Evolutionary conservation across 805 yeast species (phyloP).

Genomic region (Brettanomyces bruxellensis): DNA sequence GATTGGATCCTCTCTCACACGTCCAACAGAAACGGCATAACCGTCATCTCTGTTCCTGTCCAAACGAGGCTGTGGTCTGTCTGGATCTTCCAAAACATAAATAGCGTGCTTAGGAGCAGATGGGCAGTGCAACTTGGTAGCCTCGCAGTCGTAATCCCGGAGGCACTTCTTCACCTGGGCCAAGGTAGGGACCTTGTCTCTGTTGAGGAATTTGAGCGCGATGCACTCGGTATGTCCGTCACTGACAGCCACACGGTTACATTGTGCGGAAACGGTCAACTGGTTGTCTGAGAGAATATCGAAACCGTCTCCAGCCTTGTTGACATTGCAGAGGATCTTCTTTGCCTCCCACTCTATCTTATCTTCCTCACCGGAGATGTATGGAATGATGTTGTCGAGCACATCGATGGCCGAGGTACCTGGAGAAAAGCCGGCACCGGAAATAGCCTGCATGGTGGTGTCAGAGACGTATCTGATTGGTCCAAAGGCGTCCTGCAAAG

Average conservation of each 20-base stretch:
- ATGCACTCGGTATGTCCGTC: conserved; percentile 98
- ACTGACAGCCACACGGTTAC: conserved; percentile 93
- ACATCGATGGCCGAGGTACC: conserved; percentile 95
- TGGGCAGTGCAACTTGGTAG: conserved; percentile 66
- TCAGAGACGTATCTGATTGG: conserved; percentile 82
- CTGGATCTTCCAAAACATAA: conserved; percentile 82
- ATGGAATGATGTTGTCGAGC: conserved; percentile 90
- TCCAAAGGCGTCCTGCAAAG: conserved; percentile 84
- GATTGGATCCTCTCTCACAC: conserved; percentile 88
- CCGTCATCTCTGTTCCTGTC: conserved; percentile 95
- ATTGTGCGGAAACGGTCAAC: conserved; percentile 86
- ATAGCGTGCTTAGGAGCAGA: conserved; percentile 93
- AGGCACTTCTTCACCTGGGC: conserved; percentile 69
- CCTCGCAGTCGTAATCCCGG: conserved; percentile 74
- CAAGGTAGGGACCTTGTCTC: conserved; percentile 69
- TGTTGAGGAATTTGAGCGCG: conserved; percentile 69
- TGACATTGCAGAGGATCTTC: conserved; percentile 73
- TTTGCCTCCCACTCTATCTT: conserved; percentile 98
- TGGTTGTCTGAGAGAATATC: conserved; percentile 55
- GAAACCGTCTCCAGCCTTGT: conserved; percentile 44
- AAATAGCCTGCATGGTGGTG: conserved; percentile 92
- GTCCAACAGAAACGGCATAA: conserved; percentile 89
- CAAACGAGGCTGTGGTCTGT: conserved; percentile 96
- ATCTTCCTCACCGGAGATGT: conserved; percentile 94
- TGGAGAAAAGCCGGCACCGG: conserved; percentile 98